Base-by-base conservation (phyloP, 1,284 basidiomycete genomes). In the Tylopilus sp. region DNA sequence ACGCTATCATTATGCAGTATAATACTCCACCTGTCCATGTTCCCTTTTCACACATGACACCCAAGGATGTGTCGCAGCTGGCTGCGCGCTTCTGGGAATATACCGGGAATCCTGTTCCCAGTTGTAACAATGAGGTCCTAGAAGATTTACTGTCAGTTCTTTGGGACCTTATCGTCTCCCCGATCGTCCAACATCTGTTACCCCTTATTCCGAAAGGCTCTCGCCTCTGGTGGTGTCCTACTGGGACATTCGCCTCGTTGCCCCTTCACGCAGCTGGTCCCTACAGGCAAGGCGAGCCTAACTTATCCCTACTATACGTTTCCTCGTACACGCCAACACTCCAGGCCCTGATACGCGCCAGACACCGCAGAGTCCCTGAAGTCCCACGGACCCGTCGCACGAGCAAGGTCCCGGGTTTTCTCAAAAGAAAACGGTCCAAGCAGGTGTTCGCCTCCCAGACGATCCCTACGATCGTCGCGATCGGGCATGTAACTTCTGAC, bases 211-310 rank as follows among this genome's bases (percentile, higher is more conserved):
- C 52, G 1, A 45, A 43, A 17, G 58, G 67, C 17, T 67, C 72
- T 2, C 69, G 71, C 11, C 61, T 79, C 17, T 78, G 76, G 74
- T 79, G 77, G 76, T 78, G 74, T 49, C 74, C 74, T 3, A 73
- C 72, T 0, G 67, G 67, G 1, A 39, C 47, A 6, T 59, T 77
- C 25, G 58, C 69, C 17, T 59, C 61, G 14, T 52, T 78, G 14
- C 77, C 77, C 2, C 54, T 78, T 1, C 76, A 78, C 31, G 74
- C 74, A 2, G 75, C 75, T 10, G 67, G 69, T 8, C 60, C 64
- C 4, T 63, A 63, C 19, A 43, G 39, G 29, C 49, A 36, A 19
- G 41, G 49, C 32, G 55, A 53, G 5, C 29, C 46, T 2, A 50
- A 54, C n/a, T 50, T 75, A 17, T 59, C 59, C 3, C 63, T 74